Evolutionary conservation across 2,329 filamentous ascomycete species (phyloP).

Genomic region (Colletotrichum costaricense): DNA sequence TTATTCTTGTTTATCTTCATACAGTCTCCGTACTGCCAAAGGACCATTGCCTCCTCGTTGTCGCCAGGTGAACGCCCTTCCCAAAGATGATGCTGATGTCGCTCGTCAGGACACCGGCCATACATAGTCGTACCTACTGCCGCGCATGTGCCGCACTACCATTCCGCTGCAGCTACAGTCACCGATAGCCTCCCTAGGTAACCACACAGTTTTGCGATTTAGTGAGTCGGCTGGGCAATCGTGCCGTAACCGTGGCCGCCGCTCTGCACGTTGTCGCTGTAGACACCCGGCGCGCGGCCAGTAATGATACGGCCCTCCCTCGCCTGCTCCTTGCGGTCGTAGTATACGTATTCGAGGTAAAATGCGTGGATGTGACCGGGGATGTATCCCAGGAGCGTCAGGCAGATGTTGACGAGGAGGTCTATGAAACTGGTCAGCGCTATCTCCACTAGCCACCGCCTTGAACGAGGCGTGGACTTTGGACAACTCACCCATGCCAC

Average conservation of each 20-base stretch:
- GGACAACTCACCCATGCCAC: slow-evolving; percentile 61
- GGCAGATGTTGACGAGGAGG: slow-evolving; percentile 73
- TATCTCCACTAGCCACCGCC: neutral
- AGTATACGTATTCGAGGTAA: slow-evolving; percentile 87
- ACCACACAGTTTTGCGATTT: neutral
- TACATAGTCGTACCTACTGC: neutral
- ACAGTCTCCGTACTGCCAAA: neutral
- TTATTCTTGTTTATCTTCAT: neutral
- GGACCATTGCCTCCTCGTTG: neutral
- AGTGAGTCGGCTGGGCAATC: slow-evolving; percentile 41
- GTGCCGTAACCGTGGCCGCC: slow-evolving; percentile 72
- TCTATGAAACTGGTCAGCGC: slow-evolving; percentile 49
- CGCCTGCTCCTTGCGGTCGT: slow-evolving; percentile 75
- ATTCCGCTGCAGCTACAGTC: neutral
- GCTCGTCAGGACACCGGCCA: neutral
- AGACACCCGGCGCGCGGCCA: slow-evolving; percentile 74
- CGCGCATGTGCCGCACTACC: neutral
- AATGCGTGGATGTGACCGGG: slow-evolving; percentile 85
- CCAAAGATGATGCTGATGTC: neutral
- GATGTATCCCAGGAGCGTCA: slow-evolving; percentile 77
- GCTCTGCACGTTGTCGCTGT: slow-evolving; percentile 77
- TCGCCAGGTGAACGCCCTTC: neutral
- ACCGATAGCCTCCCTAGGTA: neutral
- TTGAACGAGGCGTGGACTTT: neutral
- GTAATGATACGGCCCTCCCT: slow-evolving; percentile 66